Base-by-base conservation (phyloP, 2,329 filamentous ascomycete genomes). In the Aureobasidium sp. region DNA sequence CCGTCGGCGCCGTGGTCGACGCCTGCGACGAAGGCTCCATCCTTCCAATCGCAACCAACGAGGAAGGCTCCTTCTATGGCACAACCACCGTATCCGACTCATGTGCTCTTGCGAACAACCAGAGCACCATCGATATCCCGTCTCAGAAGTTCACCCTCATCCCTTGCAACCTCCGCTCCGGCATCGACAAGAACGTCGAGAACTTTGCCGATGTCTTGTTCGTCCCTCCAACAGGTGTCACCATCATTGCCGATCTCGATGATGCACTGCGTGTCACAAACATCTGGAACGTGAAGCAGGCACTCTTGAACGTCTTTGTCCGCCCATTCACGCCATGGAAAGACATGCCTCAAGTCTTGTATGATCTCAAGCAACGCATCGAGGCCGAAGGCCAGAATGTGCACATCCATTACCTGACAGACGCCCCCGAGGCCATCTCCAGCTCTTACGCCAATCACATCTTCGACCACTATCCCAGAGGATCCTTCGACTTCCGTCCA, bases 351-450 rank as follows among this genome's bases (percentile, higher is more conserved):
- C 42, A 62, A 21, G 55, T 67, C 4, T 45, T 64, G 23, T 17
- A 25, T 7, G 19, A 50, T 4, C 67, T 64, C 63, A 27, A 57
- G 15, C 9, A n/a, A 25, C 15, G 27, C 13, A 40, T 51, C 19
- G 46, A 51, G 40, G 40, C 37, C 5, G 35, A 51, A 33, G 46
- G 57, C 3, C 40, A 60, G 37, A 59, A 60, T 10, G 62, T 63
- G 3, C 67, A 69, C 35, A 68, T 69, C 57, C 67, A 68, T 45
- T 69, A 69, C 58, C 19, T 63, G 19, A 64, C 67, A 23, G 63
- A 68, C 40, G 61, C 64, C 0, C 65, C 67, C 11, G 65, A 68
- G 51, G 46, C 61, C 3, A 57, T 57, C 13, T 40, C 58, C 21
- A 19, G 54, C 23, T 61, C 60, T 45, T 69, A 66, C 45, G 50